Conservation (phyloP, 345 rosid genomes). For the Camelina laxa region DNA sequence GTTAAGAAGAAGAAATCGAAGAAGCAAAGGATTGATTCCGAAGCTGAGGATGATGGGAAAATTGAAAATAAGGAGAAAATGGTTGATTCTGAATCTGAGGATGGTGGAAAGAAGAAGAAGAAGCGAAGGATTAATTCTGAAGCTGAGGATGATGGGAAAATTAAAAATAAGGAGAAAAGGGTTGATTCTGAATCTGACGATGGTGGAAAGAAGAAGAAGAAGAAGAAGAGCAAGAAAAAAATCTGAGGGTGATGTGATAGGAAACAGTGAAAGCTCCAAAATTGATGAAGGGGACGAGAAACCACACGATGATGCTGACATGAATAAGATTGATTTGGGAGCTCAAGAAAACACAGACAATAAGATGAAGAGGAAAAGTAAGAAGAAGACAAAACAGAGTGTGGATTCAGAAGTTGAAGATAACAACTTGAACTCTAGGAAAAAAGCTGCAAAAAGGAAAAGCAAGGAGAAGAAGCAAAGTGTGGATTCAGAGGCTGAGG, state of each 20-base stretch:
- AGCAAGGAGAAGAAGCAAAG: slow-evolving; percentile 17
- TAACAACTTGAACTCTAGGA: neutral
- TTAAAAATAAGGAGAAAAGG: neutral
- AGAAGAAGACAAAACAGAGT: slow-evolving; percentile 11
- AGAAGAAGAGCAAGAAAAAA: slow-evolving; percentile 1
- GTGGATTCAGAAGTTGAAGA: neutral
- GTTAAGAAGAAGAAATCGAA: slow-evolving; percentile 7
- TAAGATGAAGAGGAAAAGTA: neutral
- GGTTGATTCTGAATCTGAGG: neutral
- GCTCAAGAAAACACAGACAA: slow-evolving; percentile 22
- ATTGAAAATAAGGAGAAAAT: too few relatives aligned
- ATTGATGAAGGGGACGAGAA: neutral
- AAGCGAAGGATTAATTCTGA: too few relatives aligned
- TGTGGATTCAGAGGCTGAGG: slow-evolving; percentile 49
- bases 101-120: neutral
- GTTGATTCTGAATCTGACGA: neutral
- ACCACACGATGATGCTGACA: neutral
- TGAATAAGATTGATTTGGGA: slow-evolving; percentile 1
- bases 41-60: too few relatives aligned
- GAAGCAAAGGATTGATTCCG: neutral
- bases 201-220: neutral
- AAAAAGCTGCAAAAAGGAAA: slow-evolving; percentile 20
- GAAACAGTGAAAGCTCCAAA: slow-evolving; percentile 15
- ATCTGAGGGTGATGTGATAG: slow-evolving; percentile 1
- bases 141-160: neutral